A percentile compares a stretch with the other conserved stretches of the same genome.
These are phyloP conservation scores for Daucus carota DNA, from an alignment of 129 eudicot genomes.

Conservation along the genomic window DH1_v3.0 NC_030382.2:36612001-36612500, in stretches of 20 bases:
- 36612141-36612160: conserved; percentile 98
- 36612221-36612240: conserved; percentile 87
- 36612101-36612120: not conserved
- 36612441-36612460: not conserved
- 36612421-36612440: conserved; percentile 4
- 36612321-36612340: not conserved
- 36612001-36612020: not conserved
- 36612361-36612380: not conserved
- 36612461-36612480: conserved; percentile 47
- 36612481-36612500: conserved; percentile 86
- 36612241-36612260: conserved; percentile 73
- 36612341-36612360: not conserved
- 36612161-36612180: conserved; percentile 84
- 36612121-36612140: conserved; percentile 11
- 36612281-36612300: not conserved
- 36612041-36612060: not conserved
- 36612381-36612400: not conserved
- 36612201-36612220: conserved; percentile 97
- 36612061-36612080: not conserved
- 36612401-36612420: not conserved
- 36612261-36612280: conserved; percentile 26
- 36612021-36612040: not conserved
- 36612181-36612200: conserved; percentile 75
- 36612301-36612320: not conserved
- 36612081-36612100: not conserved